A percentile compares a stretch with the other conserved stretches of the same genome.
Conservation (phyloP, 1,139 yeast genomes). For the Candida sp. region DNA sequence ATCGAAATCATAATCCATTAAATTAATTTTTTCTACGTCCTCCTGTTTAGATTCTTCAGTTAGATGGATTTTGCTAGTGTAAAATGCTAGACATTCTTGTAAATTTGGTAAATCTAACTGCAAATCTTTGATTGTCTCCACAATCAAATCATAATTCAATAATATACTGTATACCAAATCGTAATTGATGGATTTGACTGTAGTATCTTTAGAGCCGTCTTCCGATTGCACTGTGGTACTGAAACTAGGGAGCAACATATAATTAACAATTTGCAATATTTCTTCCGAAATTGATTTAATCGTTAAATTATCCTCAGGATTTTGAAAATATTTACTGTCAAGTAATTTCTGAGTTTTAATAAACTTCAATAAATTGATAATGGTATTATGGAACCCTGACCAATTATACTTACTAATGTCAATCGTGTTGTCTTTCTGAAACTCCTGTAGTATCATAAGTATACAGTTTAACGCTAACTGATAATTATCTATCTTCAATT, state of each 20-base stretch:
- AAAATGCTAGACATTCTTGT: conserved; percentile 18
- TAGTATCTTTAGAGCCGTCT: conserved; percentile 7
- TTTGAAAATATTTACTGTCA: conserved; percentile 15
- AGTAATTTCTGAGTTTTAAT: conserved; percentile 17
- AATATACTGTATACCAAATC: conserved; percentile 29
- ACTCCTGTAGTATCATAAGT: conserved; percentile 16
- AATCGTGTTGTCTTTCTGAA: conserved; percentile 5
- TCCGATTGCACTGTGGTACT: conserved; percentile 11
- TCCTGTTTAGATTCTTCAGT: conserved; percentile 18
- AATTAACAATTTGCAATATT: conserved; percentile 20
- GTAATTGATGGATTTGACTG: conserved; percentile 17
- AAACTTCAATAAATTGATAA: conserved; percentile 24
- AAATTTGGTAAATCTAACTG: conserved; percentile 10
- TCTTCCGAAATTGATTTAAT: conserved; percentile 23
- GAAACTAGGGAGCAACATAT: conserved; percentile 14
- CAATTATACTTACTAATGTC: conserved; percentile 21
- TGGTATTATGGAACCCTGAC: conserved; percentile 24
- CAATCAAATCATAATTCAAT: conserved; percentile 24
- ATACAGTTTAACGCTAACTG: conserved; percentile 21
- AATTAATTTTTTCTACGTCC: conserved; percentile 12
- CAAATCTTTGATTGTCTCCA: conserved; percentile 14
- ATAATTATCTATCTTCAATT: conserved; percentile 26
- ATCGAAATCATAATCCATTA: conserved; percentile 27
- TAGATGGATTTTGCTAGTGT: conserved; percentile 14
- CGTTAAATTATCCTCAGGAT: conserved; percentile 8